These are phyloP conservation scores for Aspergillus sp. DNA, from an alignment of 2,329 filamentous ascomycete genomes.

Conservation along the genomic window DNA sequence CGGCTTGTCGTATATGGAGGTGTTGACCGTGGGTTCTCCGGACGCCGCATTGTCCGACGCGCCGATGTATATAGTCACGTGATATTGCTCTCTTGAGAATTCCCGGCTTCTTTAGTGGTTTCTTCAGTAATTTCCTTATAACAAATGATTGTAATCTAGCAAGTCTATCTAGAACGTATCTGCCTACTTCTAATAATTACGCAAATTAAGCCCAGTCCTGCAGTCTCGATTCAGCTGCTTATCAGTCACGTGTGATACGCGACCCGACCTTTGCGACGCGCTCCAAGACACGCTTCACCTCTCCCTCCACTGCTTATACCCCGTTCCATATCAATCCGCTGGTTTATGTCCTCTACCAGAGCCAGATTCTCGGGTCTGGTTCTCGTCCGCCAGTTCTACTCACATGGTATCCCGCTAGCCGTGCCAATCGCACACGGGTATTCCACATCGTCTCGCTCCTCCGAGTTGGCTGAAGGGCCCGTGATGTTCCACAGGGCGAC, in stretches of 20 bases:
- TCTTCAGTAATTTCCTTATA: no score
- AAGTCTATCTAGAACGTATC: no score
- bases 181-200: no score
- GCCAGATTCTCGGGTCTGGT: constrained; percentile 9
- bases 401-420: constrained; percentile 12
- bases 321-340: no score
- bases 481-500: constrained; percentile 36
- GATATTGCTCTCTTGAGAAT: no score
- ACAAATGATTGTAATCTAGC: no score
- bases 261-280: background rate
- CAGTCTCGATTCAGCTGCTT: no score
- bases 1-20: background rate
- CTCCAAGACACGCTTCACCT: background rate
- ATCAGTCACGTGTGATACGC: constrained; percentile 3
- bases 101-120: no score
- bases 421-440: constrained; percentile 13
- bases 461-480: constrained; percentile 8
- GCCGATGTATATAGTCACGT: no score
- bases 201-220: no score
- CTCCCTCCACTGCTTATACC: background rate
- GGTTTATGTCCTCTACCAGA: constrained; percentile 21
- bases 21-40: background rate
- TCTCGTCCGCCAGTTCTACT: constrained; percentile 13
- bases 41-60: constrained; percentile 3
- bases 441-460: constrained; percentile 17